A percentile compares a stretch with the other conserved stretches of the same genome.
Evolutionary conservation across 306 rosid species (phyloP).

Genomic region (Ammopiptanthus mongolicus): DNA sequence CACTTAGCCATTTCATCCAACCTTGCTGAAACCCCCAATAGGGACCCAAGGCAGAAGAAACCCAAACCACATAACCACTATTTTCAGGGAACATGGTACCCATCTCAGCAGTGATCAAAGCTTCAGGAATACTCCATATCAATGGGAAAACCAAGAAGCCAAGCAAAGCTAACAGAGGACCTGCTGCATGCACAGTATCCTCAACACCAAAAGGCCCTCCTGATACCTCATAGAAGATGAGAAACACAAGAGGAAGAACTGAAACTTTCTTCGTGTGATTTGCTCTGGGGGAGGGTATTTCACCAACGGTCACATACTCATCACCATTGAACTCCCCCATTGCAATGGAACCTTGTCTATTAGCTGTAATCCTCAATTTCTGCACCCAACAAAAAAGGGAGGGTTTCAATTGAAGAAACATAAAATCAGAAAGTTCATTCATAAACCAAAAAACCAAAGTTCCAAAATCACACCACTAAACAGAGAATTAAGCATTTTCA

Average conservation of each 20-base stretch:
- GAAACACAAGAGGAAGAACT: slow-evolving; percentile 75
- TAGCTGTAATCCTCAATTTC: slow-evolving; percentile 44
- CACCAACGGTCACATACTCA: slow-evolving; percentile 45
- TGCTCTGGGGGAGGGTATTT: slow-evolving; percentile 35
- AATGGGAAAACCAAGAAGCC: slow-evolving; percentile 83
- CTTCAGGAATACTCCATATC: slow-evolving; percentile 94
- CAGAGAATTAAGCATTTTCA: neutral
- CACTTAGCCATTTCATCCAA: slow-evolving; percentile 98
- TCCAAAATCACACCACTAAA: neutral
- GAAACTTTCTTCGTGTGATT: slow-evolving; percentile 58
- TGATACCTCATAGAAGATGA: slow-evolving; percentile 93
- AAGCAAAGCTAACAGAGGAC: slow-evolving; percentile 78
- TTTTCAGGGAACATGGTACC: slow-evolving; percentile 96
- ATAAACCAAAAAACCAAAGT: neutral
- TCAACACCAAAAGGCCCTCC: slow-evolving; percentile 95
- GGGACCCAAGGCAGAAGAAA: slow-evolving; percentile 84
- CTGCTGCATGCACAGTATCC: slow-evolving; percentile 84
- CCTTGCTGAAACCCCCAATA: slow-evolving; percentile 96
- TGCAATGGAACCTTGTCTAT: slow-evolving; percentile 36
- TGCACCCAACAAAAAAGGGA: slow-evolving; percentile 32
- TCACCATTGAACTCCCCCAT: slow-evolving; percentile 48
- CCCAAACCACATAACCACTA: slow-evolving; percentile 93
- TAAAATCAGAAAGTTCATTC: neutral
- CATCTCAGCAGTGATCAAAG: slow-evolving; percentile 89
- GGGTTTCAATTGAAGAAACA: neutral